Conservation (phyloP, 352 stramenopile species). For the Phytophthora ohioensis region DNA sequence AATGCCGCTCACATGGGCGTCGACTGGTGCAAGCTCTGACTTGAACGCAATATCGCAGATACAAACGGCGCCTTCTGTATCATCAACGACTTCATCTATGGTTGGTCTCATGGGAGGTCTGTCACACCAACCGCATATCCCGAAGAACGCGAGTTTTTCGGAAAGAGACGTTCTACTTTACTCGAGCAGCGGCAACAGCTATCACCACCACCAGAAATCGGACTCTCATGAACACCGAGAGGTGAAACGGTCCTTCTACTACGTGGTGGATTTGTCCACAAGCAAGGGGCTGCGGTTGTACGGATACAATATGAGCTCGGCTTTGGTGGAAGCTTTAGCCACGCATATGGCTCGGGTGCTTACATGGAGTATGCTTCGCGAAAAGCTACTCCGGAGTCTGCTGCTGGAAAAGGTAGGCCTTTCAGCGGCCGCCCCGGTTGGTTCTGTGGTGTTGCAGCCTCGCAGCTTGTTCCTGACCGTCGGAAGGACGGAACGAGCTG, state of each 20-base stretch:
- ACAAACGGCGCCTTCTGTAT: conserved; percentile 33
- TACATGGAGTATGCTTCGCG: conserved; percentile 79
- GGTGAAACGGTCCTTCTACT: conserved; percentile 76
- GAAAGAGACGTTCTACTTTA: conserved; percentile 72
- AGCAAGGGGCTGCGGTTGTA: conserved; percentile 66
- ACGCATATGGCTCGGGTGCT: conserved; percentile 64
- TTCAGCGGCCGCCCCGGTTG: conserved; percentile 50
- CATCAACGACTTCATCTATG: conserved; percentile 44
- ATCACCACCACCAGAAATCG: conserved; percentile 29
- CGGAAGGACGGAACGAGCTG: conserved; percentile 44
- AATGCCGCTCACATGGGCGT: conserved; percentile 45
- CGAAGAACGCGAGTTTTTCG: conserved; percentile 44
- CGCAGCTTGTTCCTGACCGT: conserved; percentile 49
- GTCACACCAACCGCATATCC: conserved; percentile 26
- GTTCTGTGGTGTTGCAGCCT: conserved; percentile 69
- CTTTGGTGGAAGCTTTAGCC: conserved; percentile 65
- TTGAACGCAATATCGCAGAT: conserved; percentile 36
- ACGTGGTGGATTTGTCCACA: conserved; percentile 72
- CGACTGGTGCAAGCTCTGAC: conserved; percentile 51
- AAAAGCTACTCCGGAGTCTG: conserved; percentile 65
- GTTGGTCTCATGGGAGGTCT: conserved; percentile 33
- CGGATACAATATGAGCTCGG: conserved; percentile 82
- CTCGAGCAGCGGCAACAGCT: conserved; percentile 27
- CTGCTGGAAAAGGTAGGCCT: conserved; percentile 72
- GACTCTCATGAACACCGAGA: conserved; percentile 17